phyloP scores from a whole-genome alignment of 192 early-diverging fungal species.

The Geranomyces michiganensis region DNA sequence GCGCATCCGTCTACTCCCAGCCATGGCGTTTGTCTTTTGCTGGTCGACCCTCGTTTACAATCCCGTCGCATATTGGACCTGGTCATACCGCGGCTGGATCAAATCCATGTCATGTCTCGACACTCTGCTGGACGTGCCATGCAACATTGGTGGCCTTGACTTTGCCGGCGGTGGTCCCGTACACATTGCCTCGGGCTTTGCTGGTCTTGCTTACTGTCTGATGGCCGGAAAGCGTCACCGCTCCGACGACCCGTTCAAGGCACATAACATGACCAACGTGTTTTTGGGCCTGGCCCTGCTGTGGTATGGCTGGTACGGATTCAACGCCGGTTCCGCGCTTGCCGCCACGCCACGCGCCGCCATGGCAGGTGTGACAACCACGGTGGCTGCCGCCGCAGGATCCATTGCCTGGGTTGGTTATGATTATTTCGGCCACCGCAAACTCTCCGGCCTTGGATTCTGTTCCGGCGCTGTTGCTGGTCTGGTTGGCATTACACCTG shows the following conservation, averaged over 20 bases:
- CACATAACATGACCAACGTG: slow-evolving; percentile 91
- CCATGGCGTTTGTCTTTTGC: slow-evolving; percentile 87
- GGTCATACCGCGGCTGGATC: slow-evolving; percentile 86
- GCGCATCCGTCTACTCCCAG: slow-evolving; percentile 81
- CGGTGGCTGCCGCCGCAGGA: slow-evolving; percentile 80
- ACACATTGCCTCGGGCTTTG: slow-evolving; percentile 88
- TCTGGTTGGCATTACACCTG: slow-evolving; percentile 92
- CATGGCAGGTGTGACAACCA: slow-evolving; percentile 83
- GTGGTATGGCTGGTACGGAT: slow-evolving; percentile 97
- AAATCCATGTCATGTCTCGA: slow-evolving; percentile 52
- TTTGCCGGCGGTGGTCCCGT: slow-evolving; percentile 98
- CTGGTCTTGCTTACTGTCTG: slow-evolving; percentile 85
- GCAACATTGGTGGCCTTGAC: slow-evolving; percentile 77
- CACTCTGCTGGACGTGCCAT: slow-evolving; percentile 33
- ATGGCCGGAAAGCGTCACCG: slow-evolving; percentile 83
- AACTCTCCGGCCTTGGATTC: slow-evolving; percentile 81
- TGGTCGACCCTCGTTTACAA: slow-evolving; percentile 93
- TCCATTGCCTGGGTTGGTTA: slow-evolving; percentile 82
- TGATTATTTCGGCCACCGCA: slow-evolving; percentile 69
- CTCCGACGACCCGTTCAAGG: slow-evolving; percentile 73
- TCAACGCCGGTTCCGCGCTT: slow-evolving; percentile 89
- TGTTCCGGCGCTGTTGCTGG: slow-evolving; percentile 71
- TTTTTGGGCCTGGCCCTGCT: slow-evolving; percentile 86
- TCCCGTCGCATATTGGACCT: slow-evolving; percentile 94
- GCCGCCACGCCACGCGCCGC: slow-evolving; percentile 82